Base-by-base conservation (phyloP, 2,329 filamentous ascomycete genomes). In the Orbilia quercus region DNA sequence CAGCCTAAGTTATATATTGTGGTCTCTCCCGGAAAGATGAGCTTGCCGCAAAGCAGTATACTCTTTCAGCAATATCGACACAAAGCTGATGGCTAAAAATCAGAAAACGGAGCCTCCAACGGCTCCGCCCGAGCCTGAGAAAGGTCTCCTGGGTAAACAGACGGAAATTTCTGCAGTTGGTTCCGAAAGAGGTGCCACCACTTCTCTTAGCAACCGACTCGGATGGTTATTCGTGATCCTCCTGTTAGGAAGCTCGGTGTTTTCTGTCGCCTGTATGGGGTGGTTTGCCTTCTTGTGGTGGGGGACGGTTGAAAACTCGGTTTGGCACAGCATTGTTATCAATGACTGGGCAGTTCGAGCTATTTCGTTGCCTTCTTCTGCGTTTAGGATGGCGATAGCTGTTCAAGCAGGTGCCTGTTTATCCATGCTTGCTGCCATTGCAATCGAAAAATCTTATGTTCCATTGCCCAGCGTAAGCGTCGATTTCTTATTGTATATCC, bases 371-470 rank as follows among this genome's bases (percentile, higher is more conserved):
- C 38, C 60, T 1, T 64, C 60, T n/a, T 55, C 50, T 9, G 1
- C 38, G 2, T 55, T 64, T 47, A 36, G 60, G n/a, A 64, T 55
- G 2, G 60, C 60, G 1, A 51, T 64, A 28, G 44, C 47, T 7
- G n/a, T 55, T 7, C 60, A 64, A 34, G 22, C 57, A 12, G 25
- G 36, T 14, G n/a, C 42, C n/a, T 64, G 60, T 18, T 34, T 64
- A n/a, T 64, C 60, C 16, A 64, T 64, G 60, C 60, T 64, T 20
- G 60, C 60, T 5, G 60, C 60, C n/a, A 16, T 64, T 16, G 50
- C 60, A 2, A 25, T 64, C 18, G 60, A 64, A 38, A 64, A 64
- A 16, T 18, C 31, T 11, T 34, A 44, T 54, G 48, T 64, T 20
- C 60, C 60, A 9, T 25, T 64, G 2, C 47, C 48, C 22, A 18